Evolutionary conservation across 257 asterid species (phyloP), one percentile per base, ranked within the genome.

Genomic region (Mentha longifolia): DNA sequence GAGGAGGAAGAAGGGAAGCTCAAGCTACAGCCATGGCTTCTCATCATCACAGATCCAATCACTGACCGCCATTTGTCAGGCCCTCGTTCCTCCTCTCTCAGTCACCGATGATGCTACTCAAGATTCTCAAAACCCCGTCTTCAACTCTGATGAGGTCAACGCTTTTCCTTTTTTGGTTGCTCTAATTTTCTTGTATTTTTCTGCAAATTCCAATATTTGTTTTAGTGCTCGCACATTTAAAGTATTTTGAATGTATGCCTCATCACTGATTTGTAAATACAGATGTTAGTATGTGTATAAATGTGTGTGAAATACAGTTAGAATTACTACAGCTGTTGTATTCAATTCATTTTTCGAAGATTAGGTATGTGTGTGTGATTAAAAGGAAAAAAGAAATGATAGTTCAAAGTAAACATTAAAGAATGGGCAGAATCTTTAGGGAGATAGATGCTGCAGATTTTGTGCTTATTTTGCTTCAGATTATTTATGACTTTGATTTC

Each of bases 71-170:
- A 55, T 86, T 5, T 91, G 90, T 79, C 89, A 85, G 62, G 74
- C 97, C 56, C 80, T 94, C 66, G 77, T 88, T 9, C 98, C 98
- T 73, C 86, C 97, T 20, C 76, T 88, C 42, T 65, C n/a, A n/a
- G n/a, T n/a, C n/a, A n/a, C 85, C 15, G 16, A 19, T 57, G 7
- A 45, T 35, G 35, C 10, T 9, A 63, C 15, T 20, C 74, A 55
- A 41, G 75, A 74, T 67, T 59, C 77, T 77, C 62, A 83, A 43
- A 56, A 56, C 11, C 62, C 62, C 67, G 5, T 62, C 84, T 76
- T 84, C 95, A 7, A 74, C 73, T 85, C 90, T 17, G 80, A 88
- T 52, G 86, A 89, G 92, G 98, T 92, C 37, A 66, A 3, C 13
- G 39, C 4, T 67, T 35, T 25, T 49, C 55, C 16, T 8, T 54